phyloP scores from a whole-genome alignment of 2,329 filamentous ascomycete species.

The Dryadomyces quercivorus region DNA sequence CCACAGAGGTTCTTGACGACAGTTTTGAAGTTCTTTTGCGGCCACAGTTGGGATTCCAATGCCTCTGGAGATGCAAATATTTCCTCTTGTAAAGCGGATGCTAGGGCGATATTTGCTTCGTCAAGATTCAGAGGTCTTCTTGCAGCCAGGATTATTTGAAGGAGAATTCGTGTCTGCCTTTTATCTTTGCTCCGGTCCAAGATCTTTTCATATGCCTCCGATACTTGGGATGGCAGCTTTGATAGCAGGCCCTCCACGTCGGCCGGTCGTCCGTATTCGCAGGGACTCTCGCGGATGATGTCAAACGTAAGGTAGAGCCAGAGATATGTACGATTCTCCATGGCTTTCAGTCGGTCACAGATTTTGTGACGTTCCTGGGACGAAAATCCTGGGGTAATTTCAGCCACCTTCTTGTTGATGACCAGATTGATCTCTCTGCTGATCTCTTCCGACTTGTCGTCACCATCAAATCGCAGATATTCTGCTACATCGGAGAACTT shows the following conservation, averaged over 20 bases:
- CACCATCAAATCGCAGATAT: constrained; percentile 16
- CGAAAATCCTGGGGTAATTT: constrained; percentile 11
- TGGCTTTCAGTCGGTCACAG: constrained; percentile 15
- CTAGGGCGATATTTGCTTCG: constrained; percentile 12
- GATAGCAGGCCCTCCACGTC: constrained; percentile 8
- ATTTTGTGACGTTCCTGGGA: constrained; percentile 11
- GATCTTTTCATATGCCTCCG: constrained; percentile 16
- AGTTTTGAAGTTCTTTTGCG: constrained; percentile 5
- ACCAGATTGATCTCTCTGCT: constrained; percentile 19
- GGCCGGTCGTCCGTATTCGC: constrained; percentile 6
- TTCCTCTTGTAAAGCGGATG: neutral
- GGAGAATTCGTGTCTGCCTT: constrained; percentile 2
- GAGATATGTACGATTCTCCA: constrained; percentile 24
- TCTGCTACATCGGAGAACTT: constrained; percentile 1
- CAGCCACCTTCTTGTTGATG: constrained; percentile 14
- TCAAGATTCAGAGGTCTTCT: constrained; percentile 9
- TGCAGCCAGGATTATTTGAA: constrained; percentile 11
- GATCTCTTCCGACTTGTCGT: constrained; percentile 17
- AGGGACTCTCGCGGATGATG: constrained; percentile 14
- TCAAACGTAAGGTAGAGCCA: constrained; percentile 24
- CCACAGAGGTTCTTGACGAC: constrained; percentile 12
- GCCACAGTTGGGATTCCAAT: neutral
- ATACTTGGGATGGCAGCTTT: constrained; percentile 12
- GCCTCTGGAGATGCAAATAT: neutral
- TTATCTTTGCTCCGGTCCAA: constrained; percentile 7